phyloP scores from a whole-genome alignment of 78 protist species.

The Dictyostelium citrinum region DNA sequence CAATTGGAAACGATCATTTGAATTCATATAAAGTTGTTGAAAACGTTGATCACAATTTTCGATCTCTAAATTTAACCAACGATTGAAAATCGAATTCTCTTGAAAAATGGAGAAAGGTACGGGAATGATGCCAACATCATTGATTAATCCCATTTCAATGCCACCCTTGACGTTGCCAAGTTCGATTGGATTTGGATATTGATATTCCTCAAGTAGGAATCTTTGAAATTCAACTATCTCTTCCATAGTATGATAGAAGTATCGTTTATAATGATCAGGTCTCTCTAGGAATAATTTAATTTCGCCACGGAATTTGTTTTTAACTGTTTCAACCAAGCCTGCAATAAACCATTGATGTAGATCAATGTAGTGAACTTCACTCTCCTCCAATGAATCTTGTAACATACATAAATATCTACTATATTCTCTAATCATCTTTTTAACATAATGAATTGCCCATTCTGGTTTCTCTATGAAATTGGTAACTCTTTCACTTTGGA shows the following conservation, averaged over 20 bases:
- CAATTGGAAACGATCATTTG: neutral
- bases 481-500: slow-evolving; percentile 50
- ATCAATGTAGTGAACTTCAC: slow-evolving; percentile 1
- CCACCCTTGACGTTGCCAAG: neutral
- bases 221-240: slow-evolving; percentile 9
- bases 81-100: slow-evolving; percentile 7
- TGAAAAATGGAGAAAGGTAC: slow-evolving; percentile 38
- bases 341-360: slow-evolving; percentile 51
- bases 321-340: slow-evolving; percentile 15
- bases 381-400: neutral
- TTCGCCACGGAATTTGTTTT: slow-evolving; percentile 27
- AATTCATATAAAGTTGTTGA: neutral
- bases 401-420: neutral
- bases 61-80: slow-evolving; percentile 56
- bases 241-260: slow-evolving; percentile 53
- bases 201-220: slow-evolving; percentile 2
- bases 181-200: slow-evolving; percentile 52
- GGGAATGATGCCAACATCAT: neutral
- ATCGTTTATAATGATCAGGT: neutral
- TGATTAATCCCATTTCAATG: neutral
- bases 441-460: slow-evolving; percentile 69
- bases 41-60: slow-evolving; percentile 25
- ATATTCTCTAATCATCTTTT: slow-evolving; percentile 27
- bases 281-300: neutral
- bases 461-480: slow-evolving; percentile 61